A percentile compares a stretch with the other conserved stretches of the same genome.
Evolutionary conservation across 1,284 basidiomycete genomes (phyloP).

Genomic region (Fomitopsis pinicola): DNA sequence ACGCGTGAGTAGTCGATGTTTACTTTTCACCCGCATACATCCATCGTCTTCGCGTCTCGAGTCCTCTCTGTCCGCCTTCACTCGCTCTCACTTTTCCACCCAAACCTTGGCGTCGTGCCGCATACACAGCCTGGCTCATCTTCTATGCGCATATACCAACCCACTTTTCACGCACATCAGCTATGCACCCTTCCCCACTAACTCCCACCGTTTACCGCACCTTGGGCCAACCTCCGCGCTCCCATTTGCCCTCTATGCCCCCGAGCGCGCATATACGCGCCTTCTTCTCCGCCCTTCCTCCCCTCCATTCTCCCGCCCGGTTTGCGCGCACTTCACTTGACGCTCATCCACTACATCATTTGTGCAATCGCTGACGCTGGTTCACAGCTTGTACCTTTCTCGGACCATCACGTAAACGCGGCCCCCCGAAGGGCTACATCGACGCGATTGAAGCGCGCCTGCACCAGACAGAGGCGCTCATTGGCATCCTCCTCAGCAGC

Average conservation of each 20-base stretch:
- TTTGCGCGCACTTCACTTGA: background rate
- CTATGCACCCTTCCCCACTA: too few species aligned
- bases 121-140: too few species aligned
- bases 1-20: conserved; percentile 46
- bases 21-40: background rate
- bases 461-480: conserved; percentile 81
- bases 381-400: conserved; percentile 71
- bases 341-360: too few species aligned
- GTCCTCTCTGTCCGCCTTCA: background rate
- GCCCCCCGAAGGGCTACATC: conserved; percentile 87
- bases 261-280: too few species aligned
- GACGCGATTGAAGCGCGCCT: conserved; percentile 85
- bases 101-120: too few species aligned
- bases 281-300: background rate
- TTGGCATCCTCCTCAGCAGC: conserved; percentile 71
- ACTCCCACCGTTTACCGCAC: background rate
- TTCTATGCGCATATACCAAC: too few species aligned
- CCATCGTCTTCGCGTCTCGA: background rate
- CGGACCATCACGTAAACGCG: conserved; percentile 77
- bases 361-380: background rate
- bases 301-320: background rate
- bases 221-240: too few species aligned
- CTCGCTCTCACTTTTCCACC: too few species aligned
- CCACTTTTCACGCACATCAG: too few species aligned
- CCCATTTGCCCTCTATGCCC: too few species aligned